A percentile compares a stretch with the other conserved stretches of the same genome.
Evolutionary conservation across 768 basidiomycete species (phyloP).

Genomic region (Asterophora lycoperdoides): DNA sequence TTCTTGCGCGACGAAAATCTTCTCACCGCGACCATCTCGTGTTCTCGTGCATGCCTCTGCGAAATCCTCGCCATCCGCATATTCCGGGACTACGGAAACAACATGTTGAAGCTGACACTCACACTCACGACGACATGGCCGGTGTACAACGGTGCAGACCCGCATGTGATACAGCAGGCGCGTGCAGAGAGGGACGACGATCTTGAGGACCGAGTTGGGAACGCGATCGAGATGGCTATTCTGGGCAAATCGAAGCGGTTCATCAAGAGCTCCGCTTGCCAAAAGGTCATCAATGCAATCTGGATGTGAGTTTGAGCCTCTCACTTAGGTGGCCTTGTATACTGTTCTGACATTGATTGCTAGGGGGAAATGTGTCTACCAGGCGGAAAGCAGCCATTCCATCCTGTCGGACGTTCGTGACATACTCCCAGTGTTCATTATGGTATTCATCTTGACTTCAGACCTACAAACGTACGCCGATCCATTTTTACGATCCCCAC

Average conservation of each 20-base stretch:
- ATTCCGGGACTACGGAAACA: slow-evolving; percentile 67
- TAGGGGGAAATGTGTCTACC: slow-evolving; percentile 91
- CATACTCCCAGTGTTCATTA: not conserved
- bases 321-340: not conserved
- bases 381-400: slow-evolving; percentile 80
- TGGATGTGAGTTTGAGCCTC: slow-evolving; percentile 53
- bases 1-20: slow-evolving; percentile 78
- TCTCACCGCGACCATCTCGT: slow-evolving; percentile 63
- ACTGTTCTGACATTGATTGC: too few species aligned
- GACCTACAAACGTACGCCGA: slow-evolving; percentile 91
- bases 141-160: slow-evolving; percentile 73
- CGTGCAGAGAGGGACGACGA: slow-evolving; percentile 66
- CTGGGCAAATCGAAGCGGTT: slow-evolving; percentile 83
- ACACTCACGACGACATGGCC: slow-evolving; percentile 77
- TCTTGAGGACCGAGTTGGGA: slow-evolving; percentile 77
- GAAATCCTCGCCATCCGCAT: slow-evolving; percentile 84
- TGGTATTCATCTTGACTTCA: slow-evolving; percentile 23
- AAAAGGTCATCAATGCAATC: slow-evolving; percentile 83
- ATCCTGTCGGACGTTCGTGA: slow-evolving; percentile 80
- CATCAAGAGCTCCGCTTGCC: slow-evolving; percentile 84
- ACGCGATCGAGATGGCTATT: slow-evolving; percentile 92
- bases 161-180: slow-evolving; percentile 51
- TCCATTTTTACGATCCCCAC: slow-evolving; percentile 93
- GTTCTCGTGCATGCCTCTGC: slow-evolving; percentile 76
- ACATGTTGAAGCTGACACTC: slow-evolving; percentile 63